Evolutionary conservation across 768 basidiomycete genomes (phyloP).

Genomic region (Chalciporus pseudorubinellus): DNA sequence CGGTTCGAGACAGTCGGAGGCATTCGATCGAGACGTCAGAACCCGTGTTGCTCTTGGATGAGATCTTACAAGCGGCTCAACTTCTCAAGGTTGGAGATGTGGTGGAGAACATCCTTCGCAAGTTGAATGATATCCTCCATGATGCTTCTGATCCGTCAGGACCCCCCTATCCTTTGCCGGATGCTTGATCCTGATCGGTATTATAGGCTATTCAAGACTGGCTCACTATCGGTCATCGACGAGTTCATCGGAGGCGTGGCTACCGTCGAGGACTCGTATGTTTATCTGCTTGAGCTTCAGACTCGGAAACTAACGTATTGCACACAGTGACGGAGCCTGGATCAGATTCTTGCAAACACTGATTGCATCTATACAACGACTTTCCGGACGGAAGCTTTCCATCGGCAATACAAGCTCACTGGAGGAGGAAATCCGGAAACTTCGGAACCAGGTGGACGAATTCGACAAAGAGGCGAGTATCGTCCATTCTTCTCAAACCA

Average conservation of each 20-base stretch:
- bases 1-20: conserved; percentile 27
- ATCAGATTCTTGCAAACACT: conserved; percentile 57
- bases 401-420: conserved; percentile 44
- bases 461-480: conserved; percentile 61
- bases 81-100: conserved; percentile 30
- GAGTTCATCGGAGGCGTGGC: conserved; percentile 64
- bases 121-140: conserved; percentile 55
- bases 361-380: conserved; percentile 56
- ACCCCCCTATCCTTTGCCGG: background rate
- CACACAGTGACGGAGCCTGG: conserved; percentile 64
- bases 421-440: conserved; percentile 57
- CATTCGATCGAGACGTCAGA: conserved; percentile 39
- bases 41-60: conserved; percentile 54
- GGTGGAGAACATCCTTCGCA: conserved; percentile 60
- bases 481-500: background rate
- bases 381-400: conserved; percentile 65
- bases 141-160: conserved; percentile 61
- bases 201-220: conserved; percentile 58
- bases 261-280: conserved; percentile 63
- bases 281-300: conserved; percentile 1
- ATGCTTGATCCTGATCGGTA: conserved; percentile 2
- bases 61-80: conserved; percentile 58
- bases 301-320: conserved; percentile 17
- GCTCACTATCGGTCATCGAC: conserved; percentile 57
- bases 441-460: conserved; percentile 59